Conservation (phyloP, 306 rosid species). For the Begonia masoniana region DNA sequence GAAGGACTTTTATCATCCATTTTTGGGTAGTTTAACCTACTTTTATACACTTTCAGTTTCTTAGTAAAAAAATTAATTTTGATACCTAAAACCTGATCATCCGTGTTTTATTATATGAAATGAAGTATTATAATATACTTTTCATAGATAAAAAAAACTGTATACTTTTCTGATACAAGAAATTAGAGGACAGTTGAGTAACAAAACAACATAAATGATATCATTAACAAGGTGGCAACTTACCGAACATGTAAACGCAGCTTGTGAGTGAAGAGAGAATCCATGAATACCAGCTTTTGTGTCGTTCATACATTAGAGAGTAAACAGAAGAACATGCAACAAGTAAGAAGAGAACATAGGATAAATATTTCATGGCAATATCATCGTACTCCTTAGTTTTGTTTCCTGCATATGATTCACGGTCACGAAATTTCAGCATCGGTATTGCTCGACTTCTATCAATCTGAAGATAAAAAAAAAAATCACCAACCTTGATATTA, state of each 20-base stretch:
- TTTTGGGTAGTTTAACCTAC: too few relatives aligned
- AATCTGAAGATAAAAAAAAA: conserved; percentile 28
- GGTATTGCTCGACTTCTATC: conserved; percentile 87
- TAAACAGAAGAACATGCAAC: conserved; percentile 61
- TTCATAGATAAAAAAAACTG: too few relatives aligned
- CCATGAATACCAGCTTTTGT: conserved; percentile 99
- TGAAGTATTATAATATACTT: too few relatives aligned
- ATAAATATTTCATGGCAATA: conserved; percentile 81
- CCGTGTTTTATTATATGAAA: too few relatives aligned
- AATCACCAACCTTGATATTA: too few relatives aligned
- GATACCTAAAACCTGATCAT: too few relatives aligned
- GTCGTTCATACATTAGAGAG: conserved; percentile 86
- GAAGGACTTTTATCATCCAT: too few relatives aligned
- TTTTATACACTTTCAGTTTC: too few relatives aligned
- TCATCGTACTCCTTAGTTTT: conserved; percentile 97
- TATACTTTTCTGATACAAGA: too few relatives aligned
- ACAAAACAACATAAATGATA: too few relatives aligned
- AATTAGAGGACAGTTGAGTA: too few relatives aligned
- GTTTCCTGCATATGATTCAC: conserved; percentile 77
- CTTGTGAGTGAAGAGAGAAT: conserved; percentile 90
- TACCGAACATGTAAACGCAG: conserved; percentile 98
- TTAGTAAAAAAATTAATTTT: too few relatives aligned
- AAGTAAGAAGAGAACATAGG: conserved; percentile 75
- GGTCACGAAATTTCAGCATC: conserved; percentile 73
- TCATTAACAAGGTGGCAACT: conserved; percentile 10